phyloP scores from a whole-genome alignment of 169 alveolate species.

The Plasmodium gallinaceum region DNA sequence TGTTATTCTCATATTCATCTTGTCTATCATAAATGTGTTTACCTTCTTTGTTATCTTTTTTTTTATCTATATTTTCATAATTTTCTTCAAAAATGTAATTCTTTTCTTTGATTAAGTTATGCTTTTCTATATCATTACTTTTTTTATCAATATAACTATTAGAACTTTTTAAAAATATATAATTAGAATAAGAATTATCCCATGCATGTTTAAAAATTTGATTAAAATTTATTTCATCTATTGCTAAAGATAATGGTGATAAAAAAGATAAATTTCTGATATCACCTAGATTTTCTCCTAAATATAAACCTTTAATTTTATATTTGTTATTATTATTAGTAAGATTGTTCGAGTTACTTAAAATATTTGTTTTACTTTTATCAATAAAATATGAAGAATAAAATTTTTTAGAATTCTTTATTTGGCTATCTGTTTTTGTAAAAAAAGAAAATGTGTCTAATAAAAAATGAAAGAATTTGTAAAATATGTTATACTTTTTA shows the following conservation, averaged over 20 bases:
- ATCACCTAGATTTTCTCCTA: constrained; percentile 53
- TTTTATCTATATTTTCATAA: background rate
- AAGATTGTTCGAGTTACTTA: background rate
- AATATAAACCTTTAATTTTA: constrained; percentile 49
- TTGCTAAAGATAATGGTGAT: constrained; percentile 64
- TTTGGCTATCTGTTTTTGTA: background rate
- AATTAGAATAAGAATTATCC: constrained; percentile 31
- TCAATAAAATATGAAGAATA: constrained; percentile 25
- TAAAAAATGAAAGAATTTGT: constrained; percentile 9
- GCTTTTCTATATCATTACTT: background rate
- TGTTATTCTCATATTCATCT: background rate
- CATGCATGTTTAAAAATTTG: constrained; percentile 32
- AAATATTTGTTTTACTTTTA: constrained; percentile 17
- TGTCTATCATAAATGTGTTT: background rate
- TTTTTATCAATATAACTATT: background rate
- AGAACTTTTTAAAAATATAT: constrained; percentile 10
- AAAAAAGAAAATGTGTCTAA: background rate
- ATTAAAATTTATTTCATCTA: constrained; percentile 53
- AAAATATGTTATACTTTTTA: constrained; percentile 3
- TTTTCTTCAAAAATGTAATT: background rate
- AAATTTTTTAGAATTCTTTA: background rate
- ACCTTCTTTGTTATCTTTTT: background rate
- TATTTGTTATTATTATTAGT: background rate
- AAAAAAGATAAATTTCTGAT: constrained; percentile 5
- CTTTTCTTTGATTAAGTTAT: background rate